Percentiles rank a stretch among this genome's conserved stretches.
Evolutionary conservation across 73 alveolate genomes (phyloP).

Genomic region (Paramecium pentaurelia): DNA sequence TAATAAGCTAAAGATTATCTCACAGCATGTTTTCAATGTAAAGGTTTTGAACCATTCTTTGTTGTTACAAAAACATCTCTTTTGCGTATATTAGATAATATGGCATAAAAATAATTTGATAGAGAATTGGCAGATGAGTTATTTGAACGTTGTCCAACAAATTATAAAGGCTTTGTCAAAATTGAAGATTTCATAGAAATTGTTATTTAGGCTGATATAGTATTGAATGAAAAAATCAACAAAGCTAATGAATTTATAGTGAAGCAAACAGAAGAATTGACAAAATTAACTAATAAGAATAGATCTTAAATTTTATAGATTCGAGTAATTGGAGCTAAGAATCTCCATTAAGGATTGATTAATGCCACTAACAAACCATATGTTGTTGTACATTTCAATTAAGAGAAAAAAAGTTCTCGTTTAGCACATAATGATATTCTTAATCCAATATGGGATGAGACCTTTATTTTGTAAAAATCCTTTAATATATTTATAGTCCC

Average conservation of each 20-base stretch:
- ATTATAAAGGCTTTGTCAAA: background rate
- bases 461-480: background rate
- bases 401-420: background rate
- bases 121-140: slow-evolving; percentile 19
- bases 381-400: background rate
- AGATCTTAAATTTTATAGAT: background rate
- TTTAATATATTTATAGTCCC: background rate
- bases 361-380: background rate
- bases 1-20: background rate
- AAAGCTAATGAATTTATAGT: background rate
- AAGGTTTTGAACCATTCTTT: background rate
- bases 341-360: background rate
- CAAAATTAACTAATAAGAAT: background rate
- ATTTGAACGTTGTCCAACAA: background rate
- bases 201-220: background rate
- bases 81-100: background rate
- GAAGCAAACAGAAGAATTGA: background rate
- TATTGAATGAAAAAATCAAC: background rate
- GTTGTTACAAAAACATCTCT: background rate
- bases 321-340: background rate
- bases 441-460: slow-evolving; percentile 21
- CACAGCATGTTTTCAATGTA: slow-evolving; percentile 12
- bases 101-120: background rate
- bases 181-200: slow-evolving; percentile 32
- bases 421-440: background rate